phyloP scores from a whole-genome alignment of 176 grass and related monocot genomes.

The Musa beccarii region DNA sequence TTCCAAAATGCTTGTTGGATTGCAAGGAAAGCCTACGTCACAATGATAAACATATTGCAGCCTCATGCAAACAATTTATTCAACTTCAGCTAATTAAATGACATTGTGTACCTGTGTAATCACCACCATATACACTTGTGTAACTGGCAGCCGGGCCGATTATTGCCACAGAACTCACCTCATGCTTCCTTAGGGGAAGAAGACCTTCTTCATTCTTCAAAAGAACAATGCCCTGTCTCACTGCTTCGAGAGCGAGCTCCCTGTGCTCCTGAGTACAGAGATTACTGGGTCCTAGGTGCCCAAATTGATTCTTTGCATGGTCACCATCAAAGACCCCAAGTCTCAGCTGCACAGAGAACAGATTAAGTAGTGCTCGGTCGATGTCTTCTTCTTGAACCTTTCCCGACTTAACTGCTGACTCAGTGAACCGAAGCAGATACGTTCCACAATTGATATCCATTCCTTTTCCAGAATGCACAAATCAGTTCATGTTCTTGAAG shows the following conservation, averaged over 20 bases:
- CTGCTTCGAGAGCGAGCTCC: constrained; percentile 72
- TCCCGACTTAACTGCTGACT: constrained; percentile 51
- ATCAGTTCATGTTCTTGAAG: not conserved
- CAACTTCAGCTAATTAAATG: not conserved
- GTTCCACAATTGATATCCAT: constrained; percentile 97
- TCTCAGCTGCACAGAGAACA: constrained; percentile 78
- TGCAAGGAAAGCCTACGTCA: constrained; percentile 53
- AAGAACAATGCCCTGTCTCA: constrained; percentile 76
- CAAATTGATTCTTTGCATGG: constrained; percentile 31
- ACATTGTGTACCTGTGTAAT: constrained; percentile 58
- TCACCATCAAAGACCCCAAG: constrained; percentile 61
- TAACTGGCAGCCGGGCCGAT: constrained; percentile 64
- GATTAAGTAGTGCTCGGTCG: constrained; percentile 59
- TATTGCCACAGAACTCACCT: constrained; percentile 46
- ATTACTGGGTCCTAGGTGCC: constrained; percentile 39
- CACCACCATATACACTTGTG: constrained; percentile 49
- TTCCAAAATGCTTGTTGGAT: constrained; percentile 44
- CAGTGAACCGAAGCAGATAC: constrained; percentile 51
- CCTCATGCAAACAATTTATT: not conserved
- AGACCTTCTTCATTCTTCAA: constrained; percentile 69
- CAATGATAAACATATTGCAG: constrained; percentile 7
- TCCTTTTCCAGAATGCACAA: constrained; percentile 37
- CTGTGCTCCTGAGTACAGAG: constrained; percentile 65
- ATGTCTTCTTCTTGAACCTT: constrained; percentile 81
- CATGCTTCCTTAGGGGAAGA: constrained; percentile 54